Conservation (phyloP, 176 grass and related monocot species). For the Pharus latifolius region DNA sequence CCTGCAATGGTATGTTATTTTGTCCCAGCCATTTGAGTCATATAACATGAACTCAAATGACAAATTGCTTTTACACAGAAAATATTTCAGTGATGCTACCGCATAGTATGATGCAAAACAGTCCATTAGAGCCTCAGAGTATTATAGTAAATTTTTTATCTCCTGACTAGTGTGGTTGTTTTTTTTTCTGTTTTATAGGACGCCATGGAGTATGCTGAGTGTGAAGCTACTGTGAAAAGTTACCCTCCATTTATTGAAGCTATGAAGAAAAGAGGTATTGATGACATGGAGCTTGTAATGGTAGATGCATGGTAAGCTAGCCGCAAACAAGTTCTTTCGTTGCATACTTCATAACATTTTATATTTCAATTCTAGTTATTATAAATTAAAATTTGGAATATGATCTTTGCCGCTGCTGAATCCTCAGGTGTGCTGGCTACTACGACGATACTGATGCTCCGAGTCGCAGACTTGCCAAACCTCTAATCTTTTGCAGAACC, state of each 20-base stretch:
- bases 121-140: too few species aligned
- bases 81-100: too few species aligned
- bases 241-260: slow-evolving; percentile 95
- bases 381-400: not conserved
- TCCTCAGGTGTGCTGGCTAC: not conserved
- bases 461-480: slow-evolving; percentile 83
- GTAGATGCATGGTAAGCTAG: slow-evolving; percentile 42
- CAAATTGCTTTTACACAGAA: too few species aligned
- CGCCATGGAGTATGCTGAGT: slow-evolving; percentile 97
- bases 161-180: too few species aligned
- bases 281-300: slow-evolving; percentile 68
- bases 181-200: slow-evolving; percentile 55
- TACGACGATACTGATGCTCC: slow-evolving; percentile 78
- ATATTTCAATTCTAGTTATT: not conserved
- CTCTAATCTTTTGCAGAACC: slow-evolving; percentile 96
- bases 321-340: not conserved
- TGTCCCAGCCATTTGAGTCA: too few species aligned
- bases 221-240: slow-evolving; percentile 90
- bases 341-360: not conserved
- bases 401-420: not conserved
- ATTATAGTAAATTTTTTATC: too few species aligned
- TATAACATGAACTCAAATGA: too few species aligned
- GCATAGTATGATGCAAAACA: too few species aligned
- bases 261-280: slow-evolving; percentile 91
- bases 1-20: slow-evolving; percentile 79